Conservation (phyloP, 2,329 filamentous ascomycete species). For the Diaporthe vexans region DNA sequence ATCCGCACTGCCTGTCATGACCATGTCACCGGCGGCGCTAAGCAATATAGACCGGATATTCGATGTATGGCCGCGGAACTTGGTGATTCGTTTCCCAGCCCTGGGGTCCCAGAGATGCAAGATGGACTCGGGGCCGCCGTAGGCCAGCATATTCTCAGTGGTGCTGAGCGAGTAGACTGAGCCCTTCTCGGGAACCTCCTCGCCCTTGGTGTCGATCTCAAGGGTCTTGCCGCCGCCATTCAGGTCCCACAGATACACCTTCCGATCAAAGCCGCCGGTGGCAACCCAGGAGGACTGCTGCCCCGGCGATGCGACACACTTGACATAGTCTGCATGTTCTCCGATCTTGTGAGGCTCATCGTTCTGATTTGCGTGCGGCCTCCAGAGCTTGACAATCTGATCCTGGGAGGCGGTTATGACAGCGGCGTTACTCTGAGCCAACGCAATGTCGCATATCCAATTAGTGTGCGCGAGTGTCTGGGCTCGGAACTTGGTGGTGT, state of each 20-base stretch:
- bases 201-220: conserved; percentile 86
- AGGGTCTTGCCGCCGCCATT: conserved; percentile 88
- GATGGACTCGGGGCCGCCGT: conserved; percentile 93
- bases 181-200: conserved; percentile 89
- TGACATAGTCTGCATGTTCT: conserved; percentile 95
- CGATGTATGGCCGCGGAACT: conserved; percentile 96
- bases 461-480: conserved; percentile 86
- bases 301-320: conserved; percentile 85
- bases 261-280: conserved; percentile 92
- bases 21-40: conserved; percentile 88
- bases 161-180: conserved; percentile 93
- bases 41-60: conserved; percentile 93
- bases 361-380: conserved; percentile 77
- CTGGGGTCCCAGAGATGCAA: conserved; percentile 93
- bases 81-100: conserved; percentile 91
- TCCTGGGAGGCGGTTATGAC: conserved; percentile 95
- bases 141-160: conserved; percentile 85
- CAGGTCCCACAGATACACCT: conserved; percentile 94
- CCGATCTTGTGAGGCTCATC: conserved; percentile 85
- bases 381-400: conserved; percentile 92
- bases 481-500: conserved; percentile 70
- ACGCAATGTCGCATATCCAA: conserved; percentile 94
- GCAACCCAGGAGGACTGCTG: conserved; percentile 83
- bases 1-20: conserved; percentile 95
- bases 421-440: conserved; percentile 82